These are phyloP conservation scores for Pascua guehoae DNA, from an alignment of 1,284 basidiomycete species.

Conservation along the genomic window DNA sequence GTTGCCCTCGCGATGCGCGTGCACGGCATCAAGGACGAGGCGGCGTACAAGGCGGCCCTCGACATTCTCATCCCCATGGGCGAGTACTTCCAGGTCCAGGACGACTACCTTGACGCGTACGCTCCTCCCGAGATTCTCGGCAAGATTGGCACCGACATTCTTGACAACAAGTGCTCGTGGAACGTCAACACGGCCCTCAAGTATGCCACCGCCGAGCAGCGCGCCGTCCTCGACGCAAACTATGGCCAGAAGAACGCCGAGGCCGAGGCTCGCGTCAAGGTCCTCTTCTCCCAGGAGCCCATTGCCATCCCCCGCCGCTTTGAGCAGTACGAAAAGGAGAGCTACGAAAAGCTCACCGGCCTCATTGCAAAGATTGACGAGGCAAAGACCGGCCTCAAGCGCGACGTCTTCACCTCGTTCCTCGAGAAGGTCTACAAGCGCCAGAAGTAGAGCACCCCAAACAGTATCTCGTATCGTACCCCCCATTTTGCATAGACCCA, in stretches of 20 bases:
- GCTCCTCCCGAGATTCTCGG: conserved; percentile 88
- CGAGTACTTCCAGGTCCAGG: conserved; percentile 98
- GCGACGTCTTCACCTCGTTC: conserved; percentile 78
- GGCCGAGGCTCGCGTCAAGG: conserved; percentile 69
- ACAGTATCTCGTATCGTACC: neutral
- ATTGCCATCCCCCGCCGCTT: conserved; percentile 69
- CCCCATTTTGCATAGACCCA: neutral
- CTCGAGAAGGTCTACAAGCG: conserved; percentile 87
- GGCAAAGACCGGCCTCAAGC: conserved; percentile 61
- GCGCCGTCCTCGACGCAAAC: conserved; percentile 62
- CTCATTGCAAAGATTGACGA: conserved; percentile 70
- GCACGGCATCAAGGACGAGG: conserved; percentile 63
- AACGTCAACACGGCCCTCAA: conserved; percentile 84
- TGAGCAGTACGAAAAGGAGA: conserved; percentile 71
- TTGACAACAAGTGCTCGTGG: conserved; percentile 99
- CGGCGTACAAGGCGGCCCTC: conserved; percentile 73
- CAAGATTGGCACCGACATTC: conserved; percentile 95
- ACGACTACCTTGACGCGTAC: conserved; percentile 94
- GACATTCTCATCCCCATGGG: conserved; percentile 88
- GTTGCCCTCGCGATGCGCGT: conserved; percentile 88
- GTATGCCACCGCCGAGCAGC: conserved; percentile 61
- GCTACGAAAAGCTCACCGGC: conserved; percentile 63
- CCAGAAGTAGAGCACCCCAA: conserved; percentile 59
- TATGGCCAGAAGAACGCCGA: conserved; percentile 78
- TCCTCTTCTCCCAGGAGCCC: conserved; percentile 61